Conservation (phyloP, 768 basidiomycete genomes). For the Termitomyces sp. region DNA sequence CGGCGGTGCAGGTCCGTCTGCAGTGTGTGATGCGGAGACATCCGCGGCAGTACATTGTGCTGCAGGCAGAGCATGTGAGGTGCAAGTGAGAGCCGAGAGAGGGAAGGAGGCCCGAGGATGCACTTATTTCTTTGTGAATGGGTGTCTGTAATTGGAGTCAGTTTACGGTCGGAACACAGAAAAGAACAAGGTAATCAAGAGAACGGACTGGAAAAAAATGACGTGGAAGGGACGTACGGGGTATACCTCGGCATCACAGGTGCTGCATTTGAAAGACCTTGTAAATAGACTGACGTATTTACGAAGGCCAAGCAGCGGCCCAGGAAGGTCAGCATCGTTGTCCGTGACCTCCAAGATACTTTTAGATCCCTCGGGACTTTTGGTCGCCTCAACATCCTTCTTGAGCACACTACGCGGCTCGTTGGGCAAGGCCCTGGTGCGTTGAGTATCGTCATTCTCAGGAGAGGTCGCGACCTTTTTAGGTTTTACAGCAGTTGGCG, state of each 20-base stretch:
- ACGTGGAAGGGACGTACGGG: slow-evolving; percentile 1
- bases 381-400: not conserved
- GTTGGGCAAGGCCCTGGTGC: not conserved
- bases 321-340: not conserved
- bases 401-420: not conserved
- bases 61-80: slow-evolving; percentile 7
- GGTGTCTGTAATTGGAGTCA: not conserved
- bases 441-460: not conserved
- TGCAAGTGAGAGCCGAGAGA: slow-evolving; percentile 4
- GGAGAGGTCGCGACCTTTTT: not conserved
- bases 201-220: not conserved
- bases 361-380: not conserved
- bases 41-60: slow-evolving; percentile 11
- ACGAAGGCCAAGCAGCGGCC: slow-evolving; percentile 1
- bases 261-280: slow-evolving; percentile 1
- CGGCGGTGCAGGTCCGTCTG: slow-evolving; percentile 1
- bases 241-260: not conserved
- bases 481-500: not conserved
- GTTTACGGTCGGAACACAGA: too few species aligned
- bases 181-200: not conserved
- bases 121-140: not conserved
- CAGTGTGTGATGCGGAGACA: slow-evolving; percentile 5
- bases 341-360: not conserved
- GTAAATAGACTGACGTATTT: slow-evolving; percentile 3
- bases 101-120: not conserved